Evolutionary conservation across 345 rosid genomes (phyloP), one percentile per base, ranked within the genome.

Genomic region (Eucalyptus sideroxylon): DNA sequence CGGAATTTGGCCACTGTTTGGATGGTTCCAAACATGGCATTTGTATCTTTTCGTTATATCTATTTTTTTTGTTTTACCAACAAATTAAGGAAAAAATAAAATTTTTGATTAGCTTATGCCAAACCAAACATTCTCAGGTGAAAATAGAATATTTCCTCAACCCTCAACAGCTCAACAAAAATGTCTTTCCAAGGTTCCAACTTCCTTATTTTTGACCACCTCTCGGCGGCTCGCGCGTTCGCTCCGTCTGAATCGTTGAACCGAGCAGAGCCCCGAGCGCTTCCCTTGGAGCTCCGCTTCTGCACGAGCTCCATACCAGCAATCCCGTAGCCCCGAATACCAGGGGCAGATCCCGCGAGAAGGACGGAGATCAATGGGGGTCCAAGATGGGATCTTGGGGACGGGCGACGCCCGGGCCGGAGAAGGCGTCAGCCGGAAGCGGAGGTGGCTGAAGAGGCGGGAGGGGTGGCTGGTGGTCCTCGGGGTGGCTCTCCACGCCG

Each of bases 401-500:
- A 88, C 40, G 56, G 93, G 92, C 89, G 92, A 91, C 8, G 94
- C 88, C 87, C 90, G 90, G 50, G 87, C 47, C 89, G 87, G 89
- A 86, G 89, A 90, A 87, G 88, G 87, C 83, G 37, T 37, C 47
- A 19, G 83, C 45, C 45, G 7, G 81, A 91, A 93, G 92, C 77
- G 91, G 72, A 91, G 90, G 94, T 95, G 95, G 98, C 88, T 95
- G 62, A 94, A 93, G 95, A 94, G 94, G 59, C 90, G 96, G 88
- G 99, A 97, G 93, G 92, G 91, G 80, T 97, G 98, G 98, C 95
- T 97, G 1, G 98, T 97, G 30, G 88, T 95, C 59, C 93, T 98
- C 13, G 99, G 99, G 3, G 94, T 97, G 26, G 91, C 94, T 49
- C 98, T 97, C 62, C 99, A 98, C 92, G 98, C 98, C 9, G 96